Evolutionary conservation across 139 green algal genomes (phyloP), one percentile per base, ranked within the genome.

Genomic region (Picochlorum sp.): DNA sequence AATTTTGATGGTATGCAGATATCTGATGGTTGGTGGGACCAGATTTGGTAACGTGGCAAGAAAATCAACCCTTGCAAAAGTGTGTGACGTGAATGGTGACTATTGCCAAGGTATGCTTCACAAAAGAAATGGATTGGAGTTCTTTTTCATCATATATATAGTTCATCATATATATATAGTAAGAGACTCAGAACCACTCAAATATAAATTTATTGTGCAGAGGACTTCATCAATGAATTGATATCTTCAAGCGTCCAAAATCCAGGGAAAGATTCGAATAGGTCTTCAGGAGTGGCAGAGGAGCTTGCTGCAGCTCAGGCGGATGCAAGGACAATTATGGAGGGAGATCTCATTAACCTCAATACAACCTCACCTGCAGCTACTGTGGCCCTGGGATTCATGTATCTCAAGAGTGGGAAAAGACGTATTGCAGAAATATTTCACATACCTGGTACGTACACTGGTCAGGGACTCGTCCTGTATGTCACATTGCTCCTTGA

Each of bases 381-480:
- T 10, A 89, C 83, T 0, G 57, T 97, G 18, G 92, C 93, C 0
- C 83, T 98, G 15, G 83, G 71, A 8, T 82, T 98, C 21, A 95
- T 96, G 78, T 95, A 85, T 78, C 78, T 97, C 10, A 78, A 88
- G 57, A 94, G 88, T 10, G 85, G 90, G 54, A 81, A 96, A 68
- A 68, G 65, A 2, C 60, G 63, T 4, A 76, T 86, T 23, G 88
- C 88, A 0, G 72, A 67, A 1, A 44, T 65, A 28, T 87, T 97
- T 59, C 28, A 77, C 11, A 54, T 54, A 20, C 47, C 47, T 26
- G 16, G 47, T 54, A 54, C 34, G 2, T 45, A 11, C 34, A 41
- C 34, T 4, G 28, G 4, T 30, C 28, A 30, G 28, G 28, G 28
- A 30, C 28, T 30, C 28, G 34, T 41, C 34, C 34, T 41, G 8